phyloP scores from a whole-genome alignment of 2,329 filamentous ascomycete genomes.

The Pseudogymnoascus sp. region DNA sequence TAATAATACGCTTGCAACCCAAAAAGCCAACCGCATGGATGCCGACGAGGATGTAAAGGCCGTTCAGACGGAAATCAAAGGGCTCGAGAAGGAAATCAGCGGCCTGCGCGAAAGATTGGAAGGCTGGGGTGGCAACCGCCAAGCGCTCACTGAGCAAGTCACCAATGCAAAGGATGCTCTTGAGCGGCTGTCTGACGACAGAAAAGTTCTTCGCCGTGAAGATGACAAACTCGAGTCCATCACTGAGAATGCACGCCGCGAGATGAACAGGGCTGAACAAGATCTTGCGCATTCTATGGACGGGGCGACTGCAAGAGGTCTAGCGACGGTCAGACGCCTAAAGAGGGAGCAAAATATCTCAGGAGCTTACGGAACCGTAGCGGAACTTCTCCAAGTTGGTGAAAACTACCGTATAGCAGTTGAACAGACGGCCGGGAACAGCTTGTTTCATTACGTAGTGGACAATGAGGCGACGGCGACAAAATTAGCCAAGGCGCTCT shows the following conservation, averaged over 20 bases:
- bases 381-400: conserved; percentile 80
- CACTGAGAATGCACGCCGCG: conserved; percentile 64
- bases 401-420: conserved; percentile 82
- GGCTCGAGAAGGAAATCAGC: conserved; percentile 64
- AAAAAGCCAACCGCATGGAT: conserved; percentile 77
- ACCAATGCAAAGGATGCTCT: conserved; percentile 68
- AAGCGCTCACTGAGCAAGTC: conserved; percentile 63
- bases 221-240: conserved; percentile 78
- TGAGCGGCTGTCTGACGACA: conserved; percentile 74
- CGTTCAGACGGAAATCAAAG: conserved; percentile 61
- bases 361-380: conserved; percentile 85
- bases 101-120: conserved; percentile 64
- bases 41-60: conserved; percentile 72
- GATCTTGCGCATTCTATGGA: conserved; percentile 81
- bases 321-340: conserved; percentile 77
- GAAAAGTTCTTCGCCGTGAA: conserved; percentile 80
- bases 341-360: conserved; percentile 70
- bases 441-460: conserved; percentile 92
- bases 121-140: conserved; percentile 67
- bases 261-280: conserved; percentile 69
- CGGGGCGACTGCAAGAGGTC: conserved; percentile 72
- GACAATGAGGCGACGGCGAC: conserved; percentile 85
- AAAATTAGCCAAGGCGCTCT: conserved; percentile 67
- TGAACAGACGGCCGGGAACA: conserved; percentile 85
- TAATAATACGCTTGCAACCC: conserved; percentile 63